phyloP scores from a whole-genome alignment of 208 protist genomes.

The Crithidia acanthocephali region DNA sequence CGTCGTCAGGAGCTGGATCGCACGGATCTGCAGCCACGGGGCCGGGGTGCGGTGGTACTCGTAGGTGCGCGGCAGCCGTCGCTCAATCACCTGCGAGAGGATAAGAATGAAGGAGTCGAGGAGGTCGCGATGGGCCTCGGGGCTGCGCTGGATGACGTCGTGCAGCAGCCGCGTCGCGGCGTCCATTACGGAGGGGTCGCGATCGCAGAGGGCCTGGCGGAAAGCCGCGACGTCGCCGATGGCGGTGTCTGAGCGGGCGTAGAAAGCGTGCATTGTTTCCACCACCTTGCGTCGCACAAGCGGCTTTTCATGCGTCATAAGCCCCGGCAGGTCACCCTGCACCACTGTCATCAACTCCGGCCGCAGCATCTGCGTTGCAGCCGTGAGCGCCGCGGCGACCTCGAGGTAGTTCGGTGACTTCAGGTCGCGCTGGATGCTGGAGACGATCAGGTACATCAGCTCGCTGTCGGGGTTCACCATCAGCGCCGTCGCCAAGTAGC shows the following conservation, averaged over 20 bases:
- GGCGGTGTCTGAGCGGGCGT: conserved; percentile 38
- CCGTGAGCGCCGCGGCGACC: conserved; percentile 89
- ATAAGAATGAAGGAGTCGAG: conserved; percentile 93
- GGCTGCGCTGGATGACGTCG: conserved; percentile 56
- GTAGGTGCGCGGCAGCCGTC: conserved; percentile 89
- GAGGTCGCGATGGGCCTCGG: conserved; percentile 73
- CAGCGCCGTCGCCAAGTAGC: conserved; percentile 92
- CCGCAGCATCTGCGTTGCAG: conserved; percentile 82
- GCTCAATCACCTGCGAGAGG: conserved; percentile 93
- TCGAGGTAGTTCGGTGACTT: conserved; percentile 91
- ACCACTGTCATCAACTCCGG: conserved; percentile 91
- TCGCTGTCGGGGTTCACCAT: conserved; percentile 91
- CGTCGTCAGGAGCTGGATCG: conserved; percentile 83
- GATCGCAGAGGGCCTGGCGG: conserved; percentile 91
- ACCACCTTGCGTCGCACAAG: conserved; percentile 95
- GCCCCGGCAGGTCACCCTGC: conserved; percentile 58
- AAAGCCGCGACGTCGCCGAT: conserved; percentile 57
- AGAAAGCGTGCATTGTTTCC: conserved; percentile 89
- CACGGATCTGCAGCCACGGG: conserved; percentile 97
- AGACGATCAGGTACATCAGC: conserved; percentile 94
- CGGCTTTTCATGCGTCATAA: conserved; percentile 59
- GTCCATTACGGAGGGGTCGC: conserved; percentile 96
- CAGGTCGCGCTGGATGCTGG: conserved; percentile 95
- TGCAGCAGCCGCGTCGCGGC: conserved; percentile 88
- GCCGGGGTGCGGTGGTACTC: conserved; percentile 97